phyloP scores from a whole-genome alignment of 2,329 filamentous ascomycete species.

The Cercospora sojina region DNA sequence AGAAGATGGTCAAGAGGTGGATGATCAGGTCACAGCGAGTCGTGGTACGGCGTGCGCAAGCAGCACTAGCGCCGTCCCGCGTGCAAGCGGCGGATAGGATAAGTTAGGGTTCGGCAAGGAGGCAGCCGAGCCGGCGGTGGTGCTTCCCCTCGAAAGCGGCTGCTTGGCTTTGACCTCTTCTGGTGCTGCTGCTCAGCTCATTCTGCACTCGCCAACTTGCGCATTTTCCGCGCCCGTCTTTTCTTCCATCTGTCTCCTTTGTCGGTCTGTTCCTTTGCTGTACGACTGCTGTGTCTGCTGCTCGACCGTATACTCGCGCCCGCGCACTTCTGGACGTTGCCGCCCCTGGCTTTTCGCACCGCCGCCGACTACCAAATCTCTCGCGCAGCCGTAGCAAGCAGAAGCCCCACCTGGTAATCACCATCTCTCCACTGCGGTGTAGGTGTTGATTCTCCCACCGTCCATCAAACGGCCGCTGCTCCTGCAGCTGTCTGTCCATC shows the following conservation, averaged over 20 bases:
- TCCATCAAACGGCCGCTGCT: not conserved
- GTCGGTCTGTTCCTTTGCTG: slow-evolving; percentile 13
- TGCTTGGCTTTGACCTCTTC: not conserved
- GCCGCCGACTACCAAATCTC: not conserved
- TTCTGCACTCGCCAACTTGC: slow-evolving; percentile 5
- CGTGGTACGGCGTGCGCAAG: not conserved
- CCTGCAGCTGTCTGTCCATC: slow-evolving; percentile 3
- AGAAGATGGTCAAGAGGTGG: not conserved
- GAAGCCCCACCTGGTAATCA: slow-evolving; percentile 2
- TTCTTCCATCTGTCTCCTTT: slow-evolving; percentile 15
- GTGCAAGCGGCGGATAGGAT: not conserved
- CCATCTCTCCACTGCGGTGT: slow-evolving; percentile 12
- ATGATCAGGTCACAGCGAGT: not conserved
- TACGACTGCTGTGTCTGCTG: slow-evolving; percentile 8
- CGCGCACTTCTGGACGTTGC: not conserved
- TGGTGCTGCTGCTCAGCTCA: slow-evolving; percentile 3
- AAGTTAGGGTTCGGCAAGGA: slow-evolving; percentile 3
- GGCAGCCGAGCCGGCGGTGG: not conserved
- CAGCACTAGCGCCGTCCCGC: not conserved
- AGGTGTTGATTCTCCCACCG: slow-evolving; percentile 14
- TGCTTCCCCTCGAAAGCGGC: not conserved
- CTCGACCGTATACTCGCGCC: slow-evolving; percentile 1
- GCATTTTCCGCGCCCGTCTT: slow-evolving; percentile 7
- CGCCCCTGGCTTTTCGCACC: not conserved
- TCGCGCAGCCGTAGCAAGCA: not conserved